phyloP scores from a whole-genome alignment of 2,329 filamentous ascomycete species.

The Diplodia mutila region DNA sequence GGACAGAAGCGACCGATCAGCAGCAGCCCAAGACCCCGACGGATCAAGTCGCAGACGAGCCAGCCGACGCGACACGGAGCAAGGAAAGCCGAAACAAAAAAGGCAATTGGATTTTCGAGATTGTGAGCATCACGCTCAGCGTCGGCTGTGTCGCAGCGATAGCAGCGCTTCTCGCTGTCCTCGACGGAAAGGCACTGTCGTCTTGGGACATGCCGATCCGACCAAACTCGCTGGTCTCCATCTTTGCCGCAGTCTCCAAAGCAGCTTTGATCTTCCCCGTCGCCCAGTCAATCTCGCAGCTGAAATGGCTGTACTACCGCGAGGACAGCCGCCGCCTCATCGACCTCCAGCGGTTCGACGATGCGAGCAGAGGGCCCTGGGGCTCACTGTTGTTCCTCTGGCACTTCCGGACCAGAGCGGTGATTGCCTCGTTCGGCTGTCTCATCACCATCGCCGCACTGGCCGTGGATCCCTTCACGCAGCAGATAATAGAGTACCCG shows the following conservation, averaged over 20 bases:
- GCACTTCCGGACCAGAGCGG: neutral
- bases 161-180: too few relatives aligned
- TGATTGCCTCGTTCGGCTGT: slow-evolving; percentile 19
- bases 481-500: slow-evolving; percentile 25
- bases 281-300: slow-evolving; percentile 39
- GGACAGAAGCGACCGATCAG: too few relatives aligned
- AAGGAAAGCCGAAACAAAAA: too few relatives aligned
- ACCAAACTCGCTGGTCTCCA: slow-evolving; percentile 40
- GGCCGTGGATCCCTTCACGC: slow-evolving; percentile 23
- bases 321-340: slow-evolving; percentile 27
- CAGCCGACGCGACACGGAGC: too few relatives aligned
- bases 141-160: too few relatives aligned
- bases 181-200: too few relatives aligned
- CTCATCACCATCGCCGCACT: slow-evolving; percentile 20
- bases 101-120: too few relatives aligned
- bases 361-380: slow-evolving; percentile 32
- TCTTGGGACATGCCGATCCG: too few relatives aligned
- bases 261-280: slow-evolving; percentile 37
- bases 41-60: too few relatives aligned
- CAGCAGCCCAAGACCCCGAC: too few relatives aligned
- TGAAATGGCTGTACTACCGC: slow-evolving; percentile 42
- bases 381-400: neutral
- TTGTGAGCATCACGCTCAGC: too few relatives aligned
- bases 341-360: slow-evolving; percentile 37
- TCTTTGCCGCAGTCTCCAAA: slow-evolving; percentile 40